These are phyloP conservation scores for Curvularia lunata DNA, from an alignment of 2,329 filamentous ascomycete species.

Conservation along the genomic window DNA sequence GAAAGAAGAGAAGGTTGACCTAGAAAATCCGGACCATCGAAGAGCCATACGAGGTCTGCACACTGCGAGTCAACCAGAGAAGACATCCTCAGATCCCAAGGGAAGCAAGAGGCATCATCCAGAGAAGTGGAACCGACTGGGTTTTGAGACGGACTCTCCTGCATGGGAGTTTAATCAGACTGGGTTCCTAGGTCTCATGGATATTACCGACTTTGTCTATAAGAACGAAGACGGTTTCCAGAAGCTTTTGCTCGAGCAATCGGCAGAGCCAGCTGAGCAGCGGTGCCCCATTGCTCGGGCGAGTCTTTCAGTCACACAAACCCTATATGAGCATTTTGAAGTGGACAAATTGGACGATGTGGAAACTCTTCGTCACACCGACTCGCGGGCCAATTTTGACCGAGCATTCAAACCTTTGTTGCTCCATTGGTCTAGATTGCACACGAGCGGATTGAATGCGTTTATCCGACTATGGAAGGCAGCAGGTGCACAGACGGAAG, in stretches of 20 bases:
- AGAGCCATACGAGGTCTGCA: conserved; percentile 85
- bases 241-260: conserved; percentile 88
- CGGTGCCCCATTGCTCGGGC: conserved; percentile 87
- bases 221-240: conserved; percentile 93
- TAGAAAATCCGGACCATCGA: conserved; percentile 87
- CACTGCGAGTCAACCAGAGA: conserved; percentile 77
- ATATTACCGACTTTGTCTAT: conserved; percentile 89
- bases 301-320: conserved; percentile 83
- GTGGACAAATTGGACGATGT: conserved; percentile 83
- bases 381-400: conserved; percentile 80
- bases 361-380: conserved; percentile 78
- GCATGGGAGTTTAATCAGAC: conserved; percentile 82
- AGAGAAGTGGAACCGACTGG: conserved; percentile 90
- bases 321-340: conserved; percentile 94
- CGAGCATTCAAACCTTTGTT: conserved; percentile 85
- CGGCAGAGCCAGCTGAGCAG: conserved; percentile 70
- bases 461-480: conserved; percentile 94
- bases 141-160: conserved; percentile 90
- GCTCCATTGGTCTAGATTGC: conserved; percentile 90
- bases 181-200: conserved; percentile 96
- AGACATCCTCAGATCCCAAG: conserved; percentile 47
- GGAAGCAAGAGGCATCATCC: conserved; percentile 78
- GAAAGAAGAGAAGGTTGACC: conserved; percentile 81
- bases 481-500: conserved; percentile 80
- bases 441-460: conserved; percentile 81